A percentile compares a stretch with the other conserved stretches of the same genome.
Conservation (phyloP, 2,329 filamentous ascomycete species). For the Torrubiella hemipterigena region DNA sequence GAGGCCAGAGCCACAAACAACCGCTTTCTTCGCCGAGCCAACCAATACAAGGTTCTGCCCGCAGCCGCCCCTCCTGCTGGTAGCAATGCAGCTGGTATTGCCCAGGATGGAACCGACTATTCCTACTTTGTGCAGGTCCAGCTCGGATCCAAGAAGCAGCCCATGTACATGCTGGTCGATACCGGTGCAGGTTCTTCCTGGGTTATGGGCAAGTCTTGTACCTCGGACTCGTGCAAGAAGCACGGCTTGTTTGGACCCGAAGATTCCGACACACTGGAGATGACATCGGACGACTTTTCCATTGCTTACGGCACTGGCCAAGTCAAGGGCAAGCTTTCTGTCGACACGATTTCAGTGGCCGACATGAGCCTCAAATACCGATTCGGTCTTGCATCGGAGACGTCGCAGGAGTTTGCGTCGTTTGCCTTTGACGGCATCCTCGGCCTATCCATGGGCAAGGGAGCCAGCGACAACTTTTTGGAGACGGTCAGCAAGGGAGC, state of each 20-base stretch:
- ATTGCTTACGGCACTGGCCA: constrained; percentile 69
- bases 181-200: constrained; percentile 64
- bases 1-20: constrained; percentile 11
- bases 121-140: constrained; percentile 50
- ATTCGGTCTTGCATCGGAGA: constrained; percentile 62
- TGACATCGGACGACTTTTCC: constrained; percentile 41
- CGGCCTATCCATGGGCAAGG: constrained; percentile 56
- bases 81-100: constrained; percentile 39
- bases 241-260: constrained; percentile 59
- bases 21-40: constrained; percentile 18
- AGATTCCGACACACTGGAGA: constrained; percentile 53
- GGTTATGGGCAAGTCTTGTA: constrained; percentile 67
- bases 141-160: constrained; percentile 41
- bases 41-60: constrained; percentile 34
- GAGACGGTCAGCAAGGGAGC: constrained; percentile 44
- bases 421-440: constrained; percentile 86
- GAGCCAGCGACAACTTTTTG: constrained; percentile 54
- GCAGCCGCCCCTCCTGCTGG: constrained; percentile 31
- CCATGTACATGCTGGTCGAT: constrained; percentile 51
- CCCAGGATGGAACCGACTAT: constrained; percentile 54
- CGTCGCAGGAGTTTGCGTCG: constrained; percentile 60
- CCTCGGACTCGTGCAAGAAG: constrained; percentile 48
- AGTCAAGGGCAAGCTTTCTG: constrained; percentile 54
- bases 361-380: constrained; percentile 50
- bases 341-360: constrained; percentile 56